A percentile compares a stretch with the other conserved stretches of the same genome.
Conservation (phyloP, 495 filamentous ascomycete genomes). For the Penicillium ucsense region DNA sequence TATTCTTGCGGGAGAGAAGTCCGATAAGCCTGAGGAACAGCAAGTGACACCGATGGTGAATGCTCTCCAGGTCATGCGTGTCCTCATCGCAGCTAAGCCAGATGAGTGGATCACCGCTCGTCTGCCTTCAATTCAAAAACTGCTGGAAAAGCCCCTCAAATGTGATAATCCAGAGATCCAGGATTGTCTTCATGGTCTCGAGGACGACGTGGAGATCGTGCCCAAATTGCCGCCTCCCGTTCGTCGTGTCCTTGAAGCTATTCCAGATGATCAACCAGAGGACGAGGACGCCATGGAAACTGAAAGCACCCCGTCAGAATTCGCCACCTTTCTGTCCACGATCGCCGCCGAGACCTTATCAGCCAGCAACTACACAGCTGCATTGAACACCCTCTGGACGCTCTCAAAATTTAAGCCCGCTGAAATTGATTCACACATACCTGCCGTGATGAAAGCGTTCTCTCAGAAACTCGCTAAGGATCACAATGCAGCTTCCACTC, state of each 20-base stretch:
- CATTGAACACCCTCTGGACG: conserved; percentile 86
- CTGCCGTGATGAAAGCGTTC: conserved; percentile 83
- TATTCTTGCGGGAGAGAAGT: conserved; percentile 62
- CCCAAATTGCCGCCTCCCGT: conserved; percentile 51
- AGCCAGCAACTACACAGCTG: conserved; percentile 68
- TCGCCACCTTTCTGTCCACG: conserved; percentile 68
- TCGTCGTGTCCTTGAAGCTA: conserved; percentile 75
- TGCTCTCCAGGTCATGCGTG: conserved; percentile 77
- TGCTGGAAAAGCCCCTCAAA: conserved; percentile 82
- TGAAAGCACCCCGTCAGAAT: conserved; percentile 61
- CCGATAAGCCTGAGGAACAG: conserved; percentile 53
- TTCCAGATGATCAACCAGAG: conserved; percentile 79
- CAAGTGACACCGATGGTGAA: conserved; percentile 81
- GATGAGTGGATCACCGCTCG: conserved; percentile 84
- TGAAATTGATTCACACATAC: conserved; percentile 82
- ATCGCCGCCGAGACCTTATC: conserved; percentile 76
- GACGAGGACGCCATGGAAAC: conserved; percentile 85
- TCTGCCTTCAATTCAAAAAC: conserved; percentile 66
- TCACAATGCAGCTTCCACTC: conserved; percentile 68
- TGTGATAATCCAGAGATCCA: conserved; percentile 85
- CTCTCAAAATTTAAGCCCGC: conserved; percentile 72
- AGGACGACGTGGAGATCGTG: conserved; percentile 54
- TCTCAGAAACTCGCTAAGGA: conserved; percentile 89
- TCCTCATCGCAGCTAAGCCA: conserved; percentile 73
- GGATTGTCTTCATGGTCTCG: conserved; percentile 69